Evolutionary conservation across 1,139 yeast genomes (phyloP), one percentile per base, ranked within the genome.

Genomic region (Meyerozyma athensensis): DNA sequence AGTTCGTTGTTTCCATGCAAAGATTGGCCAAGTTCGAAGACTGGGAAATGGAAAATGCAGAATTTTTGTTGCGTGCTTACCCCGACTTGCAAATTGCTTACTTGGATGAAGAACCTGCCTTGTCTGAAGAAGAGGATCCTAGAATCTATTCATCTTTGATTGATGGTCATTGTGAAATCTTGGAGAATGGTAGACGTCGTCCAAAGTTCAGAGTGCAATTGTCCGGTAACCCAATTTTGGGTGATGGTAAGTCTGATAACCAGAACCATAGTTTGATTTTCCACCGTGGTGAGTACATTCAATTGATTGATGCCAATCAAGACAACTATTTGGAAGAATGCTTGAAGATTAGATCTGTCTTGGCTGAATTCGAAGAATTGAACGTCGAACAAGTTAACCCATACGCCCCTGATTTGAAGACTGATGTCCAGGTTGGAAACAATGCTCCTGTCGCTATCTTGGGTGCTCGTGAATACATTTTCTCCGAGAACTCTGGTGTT

Each of bases 171-270:
- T 90, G 96, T 76, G 97, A 92, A 65, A 80, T 92, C 58, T 77
- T 92, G 77, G 97, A 90, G 66, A 89, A 92, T 61, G 98, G 97
- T 55, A 84, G 96, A 67, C 89, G 98, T 73, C 90, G 97, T 68
- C 98, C 98, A 49, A 90, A 90, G 66, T 92, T 89, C 68, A 85
- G 98, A 77, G 82, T 92, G 50, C 97, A 90, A 75, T 77, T 92
- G 54, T 89, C 97, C 53, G 98, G 98, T 74, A 92, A 92, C 67
- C 97, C 98, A 59, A 92, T 92, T 65, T 77, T 92, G 60, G 98
- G 98, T 78, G 98, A 92, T 65, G 98, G 98, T 81, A 92, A 92
- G 68, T 86, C 97, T 57, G 98, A 92, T 78, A 92, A 92, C 68
- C 98, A 92, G 71, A 92, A 92, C 68, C 97, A 90, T 68, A 89